Evolutionary conservation across 768 basidiomycete genomes (phyloP), one percentile per base, ranked within the genome.

Genomic region (Lentinula edodes): DNA sequence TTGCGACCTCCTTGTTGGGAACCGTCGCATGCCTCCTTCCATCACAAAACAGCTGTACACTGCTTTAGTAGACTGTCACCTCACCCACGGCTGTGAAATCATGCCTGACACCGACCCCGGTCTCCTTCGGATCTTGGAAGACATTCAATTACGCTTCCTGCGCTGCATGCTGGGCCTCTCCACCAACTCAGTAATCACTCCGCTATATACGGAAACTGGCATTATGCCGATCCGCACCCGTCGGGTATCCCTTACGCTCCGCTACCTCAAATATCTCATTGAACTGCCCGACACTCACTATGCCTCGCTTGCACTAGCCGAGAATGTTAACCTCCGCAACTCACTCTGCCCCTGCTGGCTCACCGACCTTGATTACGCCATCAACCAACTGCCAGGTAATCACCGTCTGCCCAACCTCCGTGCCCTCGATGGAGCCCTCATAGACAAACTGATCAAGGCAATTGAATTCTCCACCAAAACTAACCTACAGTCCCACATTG

Each of bases 201-300:
- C 45, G 43, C 18, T 62, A 3, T 62, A 28, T 46, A 62, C 61
- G n/a, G 61, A 62, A 41, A 59, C 57, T 32, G 57, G 57, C 9
- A 34, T 58, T 10, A 28, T 58, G 48, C 61, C 57, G 3, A 62
- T 62, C 3, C 32, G 42, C 7, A 45, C 13, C 36, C 55, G 56
- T 2, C 42, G 61, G 1, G 12, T 54, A 9, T 8, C 12, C 5
- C 39, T 41, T 9, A 16, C 39, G 1, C 18, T 51, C 10, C 5
- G 20, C 20, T 51, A 51, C 18, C 50, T 51, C 50, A 18, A 12
- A 13, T 51, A 51, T 41, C 10, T 41, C 10, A 9, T 41, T 2
- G 39, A 1, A 5, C 39, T 41, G 0, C 39, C 39, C 5, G 2
- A 2, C 10, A 16, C 9, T 16, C 39, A 41, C 15, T 41, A 51